phyloP scores from a whole-genome alignment of 2,329 filamentous ascomycete genomes.

The Epichloe sp. region DNA sequence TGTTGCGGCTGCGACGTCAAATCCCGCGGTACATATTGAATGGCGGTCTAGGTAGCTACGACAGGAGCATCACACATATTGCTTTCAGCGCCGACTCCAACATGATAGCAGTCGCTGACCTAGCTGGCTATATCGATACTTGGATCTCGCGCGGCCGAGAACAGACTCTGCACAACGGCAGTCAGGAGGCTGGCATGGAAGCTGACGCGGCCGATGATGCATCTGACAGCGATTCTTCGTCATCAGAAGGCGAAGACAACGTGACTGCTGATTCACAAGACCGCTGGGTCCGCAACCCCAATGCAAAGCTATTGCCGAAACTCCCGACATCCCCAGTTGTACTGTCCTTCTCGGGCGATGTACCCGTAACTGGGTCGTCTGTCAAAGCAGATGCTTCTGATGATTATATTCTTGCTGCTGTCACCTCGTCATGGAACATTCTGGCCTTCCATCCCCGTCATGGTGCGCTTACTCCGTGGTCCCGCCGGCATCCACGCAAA shows the following conservation, averaged over 20 bases:
- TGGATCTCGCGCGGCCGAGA: slow-evolving; percentile 53
- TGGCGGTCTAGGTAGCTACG: slow-evolving; percentile 61
- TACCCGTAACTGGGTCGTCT: slow-evolving; percentile 19
- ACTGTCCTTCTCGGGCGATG: slow-evolving; percentile 50
- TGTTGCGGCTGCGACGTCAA: slow-evolving; percentile 39
- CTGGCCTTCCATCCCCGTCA: slow-evolving; percentile 68
- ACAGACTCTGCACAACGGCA: slow-evolving; percentile 15
- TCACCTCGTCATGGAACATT: slow-evolving; percentile 49
- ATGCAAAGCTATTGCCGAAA: slow-evolving; percentile 54
- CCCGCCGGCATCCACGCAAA: slow-evolving; percentile 64
- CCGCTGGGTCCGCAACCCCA: slow-evolving; percentile 65
- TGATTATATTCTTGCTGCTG: slow-evolving; percentile 39
- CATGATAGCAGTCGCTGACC: slow-evolving; percentile 65
- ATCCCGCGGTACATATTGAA: slow-evolving; percentile 42
- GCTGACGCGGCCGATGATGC: slow-evolving; percentile 21
- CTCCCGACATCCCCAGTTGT: slow-evolving; percentile 51
- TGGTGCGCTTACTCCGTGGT: slow-evolving; percentile 74
- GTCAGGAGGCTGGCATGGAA: slow-evolving; percentile 17
- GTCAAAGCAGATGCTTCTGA: slow-evolving; percentile 17
- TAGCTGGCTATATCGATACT: slow-evolving; percentile 76
- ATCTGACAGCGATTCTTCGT: slow-evolving; percentile 28
- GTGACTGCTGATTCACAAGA: slow-evolving; percentile 28
- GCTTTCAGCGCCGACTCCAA: slow-evolving; percentile 71
- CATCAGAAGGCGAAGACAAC: slow-evolving; percentile 27
- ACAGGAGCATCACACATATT: slow-evolving; percentile 58